Evolutionary conservation across 106 monocot genomes (phyloP), one percentile per base, ranked within the genome.

Genomic region (Hemerocallis citrina): DNA sequence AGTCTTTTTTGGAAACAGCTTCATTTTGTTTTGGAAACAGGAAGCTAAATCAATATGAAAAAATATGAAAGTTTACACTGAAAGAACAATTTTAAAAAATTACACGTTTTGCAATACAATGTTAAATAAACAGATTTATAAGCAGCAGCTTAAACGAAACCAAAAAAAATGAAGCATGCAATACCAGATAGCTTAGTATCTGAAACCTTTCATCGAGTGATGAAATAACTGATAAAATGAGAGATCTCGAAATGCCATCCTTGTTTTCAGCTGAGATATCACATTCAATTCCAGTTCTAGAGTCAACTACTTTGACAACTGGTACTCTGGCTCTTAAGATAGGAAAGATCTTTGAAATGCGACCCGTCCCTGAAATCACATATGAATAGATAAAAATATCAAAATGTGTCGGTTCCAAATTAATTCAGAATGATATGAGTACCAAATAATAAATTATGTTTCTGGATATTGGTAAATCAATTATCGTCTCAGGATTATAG

Each of bases 201-300:
- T 40, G 79, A 72, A 89, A 94, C 34, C 94, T 85, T 73, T 75
- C 77, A 46, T 94, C 94, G 64, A 94, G 80, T 49, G 66, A 75
- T 34, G 82, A 77, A 46, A 94, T 36, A 40, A 76, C 28, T 38
- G 57, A 19, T 28, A 89, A 75, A 54, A 89, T 62, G 27, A 55
- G 41, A 10, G 94, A 89, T 68, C 83, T 85, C 36, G 74, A 65
- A 28, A 94, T 74, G 11, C 89, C 94, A 63, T 89, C 89, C 58
- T 86, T 89, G 51, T 94, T 94, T 74, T 94, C 89, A 44, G 84
- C 77, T 42, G 94, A 89, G 68, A 94, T 68, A 70, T 94, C 94
- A 77, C 89, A 89, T 68, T 94, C 94, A 65, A 94, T 74, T 56
- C 82, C 77, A 55, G 94, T 83, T 19, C 34, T 50, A 59, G 71